These are phyloP conservation scores for Grigorovia transvaalensis DNA, from an alignment of 805 yeast species.

Conservation along the genomic window DNA sequence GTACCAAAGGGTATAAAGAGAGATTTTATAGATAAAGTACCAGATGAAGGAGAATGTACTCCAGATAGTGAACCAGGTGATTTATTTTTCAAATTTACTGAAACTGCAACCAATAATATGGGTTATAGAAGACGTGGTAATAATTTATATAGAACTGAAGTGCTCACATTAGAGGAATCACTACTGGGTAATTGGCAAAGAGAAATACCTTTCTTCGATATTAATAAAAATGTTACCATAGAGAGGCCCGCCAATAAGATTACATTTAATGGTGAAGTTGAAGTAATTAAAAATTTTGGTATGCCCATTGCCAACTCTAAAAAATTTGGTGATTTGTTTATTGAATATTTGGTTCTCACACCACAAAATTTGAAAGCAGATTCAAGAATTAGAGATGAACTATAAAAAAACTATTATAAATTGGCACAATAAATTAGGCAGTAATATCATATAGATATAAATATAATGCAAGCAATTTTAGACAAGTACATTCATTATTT, in stretches of 20 bases:
- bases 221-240: conserved; percentile 37
- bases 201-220: conserved; percentile 55
- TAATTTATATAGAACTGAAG: conserved; percentile 73
- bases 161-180: conserved; percentile 62
- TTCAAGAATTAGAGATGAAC: conserved; percentile 13
- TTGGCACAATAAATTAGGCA: background rate
- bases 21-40: conserved; percentile 44
- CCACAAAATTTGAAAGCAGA: conserved; percentile 24
- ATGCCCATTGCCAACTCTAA: conserved; percentile 48
- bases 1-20: conserved; percentile 64
- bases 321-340: conserved; percentile 43
- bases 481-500: no score
- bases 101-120: conserved; percentile 42
- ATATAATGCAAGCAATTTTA: background rate
- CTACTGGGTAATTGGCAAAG: conserved; percentile 73
- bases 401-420: conserved; percentile 6
- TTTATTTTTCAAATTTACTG: conserved; percentile 50
- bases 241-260: conserved; percentile 41
- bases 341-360: conserved; percentile 38
- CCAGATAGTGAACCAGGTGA: conserved; percentile 84
- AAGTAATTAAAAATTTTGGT: conserved; percentile 63
- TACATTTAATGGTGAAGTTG: conserved; percentile 60
- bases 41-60: conserved; percentile 72
- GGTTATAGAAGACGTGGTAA: conserved; percentile 79
- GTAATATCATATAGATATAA: conserved; percentile 3